A percentile compares a stretch with the other conserved stretches of the same genome.
phyloP scores from a whole-genome alignment of 2,329 filamentous ascomycete species.

The Fonsecaea pugnacius region DNA sequence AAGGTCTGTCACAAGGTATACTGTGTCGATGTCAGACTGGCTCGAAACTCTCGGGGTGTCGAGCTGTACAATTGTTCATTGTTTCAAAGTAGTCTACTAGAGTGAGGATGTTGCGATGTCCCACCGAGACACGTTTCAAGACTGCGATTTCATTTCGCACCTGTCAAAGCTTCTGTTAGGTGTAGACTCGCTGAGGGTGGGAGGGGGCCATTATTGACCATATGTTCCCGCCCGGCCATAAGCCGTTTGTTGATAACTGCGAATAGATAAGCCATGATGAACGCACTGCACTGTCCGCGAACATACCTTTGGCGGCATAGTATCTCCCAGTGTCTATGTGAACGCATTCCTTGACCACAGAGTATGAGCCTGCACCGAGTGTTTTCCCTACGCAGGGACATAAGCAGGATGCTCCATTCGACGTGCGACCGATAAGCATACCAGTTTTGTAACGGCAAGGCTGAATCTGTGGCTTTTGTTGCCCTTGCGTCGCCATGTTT shows the following conservation, averaged over 20 bases:
- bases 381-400: conserved; percentile 69
- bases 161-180: conserved; percentile 51
- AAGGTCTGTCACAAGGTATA: conserved; percentile 96
- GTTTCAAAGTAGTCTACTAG: conserved; percentile 99
- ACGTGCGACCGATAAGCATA: conserved; percentile 5
- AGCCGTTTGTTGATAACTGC: conserved; percentile 94
- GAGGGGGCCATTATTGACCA: conserved; percentile 62
- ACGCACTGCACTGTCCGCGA: neutral
- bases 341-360: conserved; percentile 97
- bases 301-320: conserved; percentile 81
- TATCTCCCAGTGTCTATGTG: conserved; percentile 97
- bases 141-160: conserved; percentile 98
- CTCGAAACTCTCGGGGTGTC: neutral
- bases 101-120: conserved; percentile 96
- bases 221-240: conserved; percentile 97
- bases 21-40: conserved; percentile 45
- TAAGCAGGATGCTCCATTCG: conserved; percentile 14
- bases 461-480: conserved; percentile 70
- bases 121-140: conserved; percentile 97
- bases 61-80: conserved; percentile 80
- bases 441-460: conserved; percentile 96
- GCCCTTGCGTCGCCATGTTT: conserved; percentile 11
- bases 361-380: conserved; percentile 93
- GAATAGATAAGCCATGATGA: conserved; percentile 8
- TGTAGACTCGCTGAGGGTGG: conserved; percentile 18